Conservation (phyloP, 2,329 filamentous ascomycete genomes). For the Cytospora chrysosperma region DNA sequence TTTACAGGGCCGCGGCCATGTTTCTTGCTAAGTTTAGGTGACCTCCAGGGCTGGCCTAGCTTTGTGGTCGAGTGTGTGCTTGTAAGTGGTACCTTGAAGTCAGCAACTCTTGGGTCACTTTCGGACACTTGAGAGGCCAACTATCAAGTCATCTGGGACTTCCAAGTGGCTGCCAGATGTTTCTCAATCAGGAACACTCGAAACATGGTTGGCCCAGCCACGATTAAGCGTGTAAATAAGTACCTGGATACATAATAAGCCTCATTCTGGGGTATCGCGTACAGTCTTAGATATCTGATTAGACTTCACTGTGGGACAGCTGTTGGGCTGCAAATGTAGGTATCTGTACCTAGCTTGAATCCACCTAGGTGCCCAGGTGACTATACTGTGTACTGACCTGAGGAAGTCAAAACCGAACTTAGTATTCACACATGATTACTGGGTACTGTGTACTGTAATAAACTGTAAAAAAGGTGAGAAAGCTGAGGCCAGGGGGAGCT, state of each 20-base stretch:
- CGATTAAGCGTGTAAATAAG: neutral
- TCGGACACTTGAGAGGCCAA: neutral
- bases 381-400: too few species aligned
- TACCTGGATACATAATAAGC: neutral
- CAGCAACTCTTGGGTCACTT: neutral
- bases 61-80: neutral
- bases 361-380: too few species aligned
- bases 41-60: constrained; percentile 3
- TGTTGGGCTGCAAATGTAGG: too few species aligned
- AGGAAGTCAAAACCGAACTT: neutral
- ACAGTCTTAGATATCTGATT: neutral
- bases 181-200: neutral
- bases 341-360: too few species aligned
- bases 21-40: constrained; percentile 14
- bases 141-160: neutral
- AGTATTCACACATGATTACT: neutral
- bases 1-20: neutral
- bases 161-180: neutral
- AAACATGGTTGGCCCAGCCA: constrained; percentile 16
- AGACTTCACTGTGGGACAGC: neutral
- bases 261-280: neutral
- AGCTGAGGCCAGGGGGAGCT: too few species aligned
- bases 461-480: too few species aligned
- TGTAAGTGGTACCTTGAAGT: neutral
- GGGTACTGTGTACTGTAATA: too few species aligned